Base-by-base conservation (phyloP, 768 basidiomycete genomes). In the Fomitopsis pulvina region DNA sequence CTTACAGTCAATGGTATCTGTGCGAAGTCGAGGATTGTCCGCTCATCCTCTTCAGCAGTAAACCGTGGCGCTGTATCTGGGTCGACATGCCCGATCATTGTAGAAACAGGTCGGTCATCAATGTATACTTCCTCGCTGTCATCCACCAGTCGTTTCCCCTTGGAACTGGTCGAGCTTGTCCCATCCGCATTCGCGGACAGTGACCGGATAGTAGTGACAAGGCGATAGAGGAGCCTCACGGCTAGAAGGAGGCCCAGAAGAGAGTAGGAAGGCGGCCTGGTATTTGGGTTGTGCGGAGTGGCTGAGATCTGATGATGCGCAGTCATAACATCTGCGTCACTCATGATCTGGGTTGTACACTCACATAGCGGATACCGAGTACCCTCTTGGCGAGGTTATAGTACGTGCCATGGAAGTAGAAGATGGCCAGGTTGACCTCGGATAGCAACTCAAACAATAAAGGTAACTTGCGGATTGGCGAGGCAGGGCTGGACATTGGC, bases 211-310 rank as follows among this genome's bases (percentile, higher is more conserved):
- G 71, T 73, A 12, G 58, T 66, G 29, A 79, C 47, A 4, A 88
- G 68, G 7, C 87, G 80, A 64, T 90, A 74, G 6, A 81, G 55
- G 2, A 91, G 75, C 47, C 87, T 74, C 28, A 83, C 63, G 25
- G 72, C 68, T 26, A 93, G 77, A 45, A 93, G 71, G 34, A 91
- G 68, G 11, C 91, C 91, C 4, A 93, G 75, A 18, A 93, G 64
- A n/a, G 89, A 85, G 65, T 93, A 93, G 14, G 91, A 92, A 5
- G 91, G 91, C 7, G 87, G 84, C 43, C 82, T 76, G 9, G 73
- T 71, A 62, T 85, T 79, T 20, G 86, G 88, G 57, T 87, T 76
- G 55, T 81, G 76, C 1, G 82, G 83, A 44, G 76, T 75, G 11
- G 83, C 79, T 2, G 91, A 87, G n/a, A 91, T 63, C 90, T 93